Evolutionary conservation across 768 basidiomycete species (phyloP).

Genomic region (Pleurotus salmoneostramineus): DNA sequence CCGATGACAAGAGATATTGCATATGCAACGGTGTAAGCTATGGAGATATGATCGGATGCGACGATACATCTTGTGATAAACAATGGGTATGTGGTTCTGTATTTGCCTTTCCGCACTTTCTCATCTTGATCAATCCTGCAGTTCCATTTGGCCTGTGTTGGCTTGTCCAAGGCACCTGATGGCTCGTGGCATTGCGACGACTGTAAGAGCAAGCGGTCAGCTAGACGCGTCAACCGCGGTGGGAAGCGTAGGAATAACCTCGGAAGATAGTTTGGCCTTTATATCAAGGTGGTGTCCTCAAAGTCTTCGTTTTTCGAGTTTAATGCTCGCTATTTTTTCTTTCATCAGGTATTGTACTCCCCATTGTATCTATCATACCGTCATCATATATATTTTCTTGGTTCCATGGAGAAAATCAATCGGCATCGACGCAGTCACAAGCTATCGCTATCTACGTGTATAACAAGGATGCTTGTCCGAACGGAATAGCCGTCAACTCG

Average conservation of each 20-base stretch:
- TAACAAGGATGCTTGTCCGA: too few species aligned
- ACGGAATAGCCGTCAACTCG: too few species aligned
- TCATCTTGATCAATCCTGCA: slow-evolving; percentile 21
- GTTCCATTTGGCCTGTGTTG: slow-evolving; percentile 82
- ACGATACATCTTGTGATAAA: slow-evolving; percentile 70
- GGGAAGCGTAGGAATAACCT: slow-evolving; percentile 35
- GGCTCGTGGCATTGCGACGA: slow-evolving; percentile 76
- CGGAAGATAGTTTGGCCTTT: neutral
- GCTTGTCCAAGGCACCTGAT: slow-evolving; percentile 59
- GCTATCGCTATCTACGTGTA: too few species aligned
- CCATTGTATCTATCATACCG: too few species aligned
- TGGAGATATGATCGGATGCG: slow-evolving; percentile 95
- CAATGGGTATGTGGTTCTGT: slow-evolving; percentile 77
- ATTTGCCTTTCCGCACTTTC: neutral
- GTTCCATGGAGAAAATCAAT: too few species aligned
- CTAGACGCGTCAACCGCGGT: slow-evolving; percentile 47
- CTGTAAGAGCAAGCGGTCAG: slow-evolving; percentile 55
- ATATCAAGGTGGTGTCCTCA: neutral
- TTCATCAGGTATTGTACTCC: too few species aligned
- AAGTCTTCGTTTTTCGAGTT: neutral
- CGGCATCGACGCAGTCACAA: too few species aligned
- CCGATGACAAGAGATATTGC: slow-evolving; percentile 74
- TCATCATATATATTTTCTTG: too few species aligned
- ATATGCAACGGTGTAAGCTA: slow-evolving; percentile 81
- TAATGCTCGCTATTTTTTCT: too few species aligned